Percentiles rank a stretch among this genome's conserved stretches.
Conservation (phyloP, 2,329 filamentous ascomycete genomes). For the Alternaria burnsii region DNA sequence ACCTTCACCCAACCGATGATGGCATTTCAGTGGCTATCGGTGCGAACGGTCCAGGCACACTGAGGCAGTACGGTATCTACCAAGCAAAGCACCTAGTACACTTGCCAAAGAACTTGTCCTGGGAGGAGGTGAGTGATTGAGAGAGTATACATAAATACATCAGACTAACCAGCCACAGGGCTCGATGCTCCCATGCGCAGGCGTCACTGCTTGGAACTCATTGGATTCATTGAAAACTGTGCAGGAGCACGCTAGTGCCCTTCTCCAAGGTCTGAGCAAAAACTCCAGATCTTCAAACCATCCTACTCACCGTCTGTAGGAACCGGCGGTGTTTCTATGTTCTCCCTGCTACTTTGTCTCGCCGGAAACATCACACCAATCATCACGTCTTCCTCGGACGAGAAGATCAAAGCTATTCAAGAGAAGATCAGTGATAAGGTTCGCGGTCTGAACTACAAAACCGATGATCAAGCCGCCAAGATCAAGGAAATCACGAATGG, state of each 20-base stretch:
- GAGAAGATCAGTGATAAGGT: constrained; percentile 23
- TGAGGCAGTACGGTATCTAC: constrained; percentile 37
- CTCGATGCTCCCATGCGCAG: constrained; percentile 34
- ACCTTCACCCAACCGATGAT: constrained; percentile 23
- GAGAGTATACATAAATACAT: neutral
- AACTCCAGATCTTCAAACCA: fast-evolving
- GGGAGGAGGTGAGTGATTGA: constrained; percentile 36
- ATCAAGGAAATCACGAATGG: constrained; percentile 57
- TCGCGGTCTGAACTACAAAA: constrained; percentile 66
- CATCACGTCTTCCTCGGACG: constrained; percentile 65
- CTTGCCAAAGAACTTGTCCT: constrained; percentile 32
- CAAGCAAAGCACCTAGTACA: constrained; percentile 36
- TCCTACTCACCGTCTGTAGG: constrained; percentile 17
- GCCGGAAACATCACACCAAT: constrained; percentile 55
- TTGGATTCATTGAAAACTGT: constrained; percentile 25
- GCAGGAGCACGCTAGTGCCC: constrained; percentile 17
- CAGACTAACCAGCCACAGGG: constrained; percentile 10
- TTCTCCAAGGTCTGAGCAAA: constrained; percentile 19
- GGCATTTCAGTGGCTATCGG: constrained; percentile 17
- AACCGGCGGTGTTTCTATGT: constrained; percentile 54
- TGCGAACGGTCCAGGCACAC: constrained; percentile 24
- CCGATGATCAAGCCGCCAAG: constrained; percentile 62
- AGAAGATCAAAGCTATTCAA: constrained; percentile 62
- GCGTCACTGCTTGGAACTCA: constrained; percentile 36
- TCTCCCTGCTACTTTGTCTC: constrained; percentile 37